Evolutionary conservation across 1,284 basidiomycete genomes (phyloP), one percentile per base, ranked within the genome.

Genomic region (Ceratorhiza oryzae-sativae): DNA sequence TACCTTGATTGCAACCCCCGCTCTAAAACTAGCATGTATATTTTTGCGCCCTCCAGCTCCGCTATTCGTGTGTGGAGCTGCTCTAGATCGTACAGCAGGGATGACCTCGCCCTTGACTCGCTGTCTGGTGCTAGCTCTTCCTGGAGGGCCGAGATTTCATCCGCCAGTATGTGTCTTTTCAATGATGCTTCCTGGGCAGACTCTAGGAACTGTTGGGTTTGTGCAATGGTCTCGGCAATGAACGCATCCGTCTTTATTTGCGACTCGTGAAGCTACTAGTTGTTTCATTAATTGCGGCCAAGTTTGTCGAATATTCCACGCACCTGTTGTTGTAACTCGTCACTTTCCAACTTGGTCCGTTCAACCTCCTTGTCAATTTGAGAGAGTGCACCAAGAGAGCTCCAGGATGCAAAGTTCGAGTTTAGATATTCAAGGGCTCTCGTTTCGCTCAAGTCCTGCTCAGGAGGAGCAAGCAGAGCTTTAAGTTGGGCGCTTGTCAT

Each of bases 1-100:
- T 23, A 94, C 94, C 93, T 92, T 55, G 93, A 83, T 39, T 83
- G 81, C 74, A 96, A 81, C 6, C 88, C 87, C 76, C 85, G 86
- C 75, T 93, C 86, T 39, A 95, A 82, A 4, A 94, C 83, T 59
- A 86, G 86, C 5, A 93, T 87, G 80, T 96, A 97, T 25, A 86
- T 84, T 76, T 88, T 88, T 9, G 94, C 88, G 63, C 86, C 87
- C 76, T 91, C 84, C 36, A 95, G 83, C 77, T 92, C 90, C 77
- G 87, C 89, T 75, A 96, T 78, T 77, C 86, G 86, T 70, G 86
- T 83, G 78, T 93, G 91, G 71, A 92, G 80, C 0, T 84, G 85
- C 77, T 95, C 92, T 73, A 95, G 83, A 46, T 89, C 89, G 80
- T 96, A 92, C n/a, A 96, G 82, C 12, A 94, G 81, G 0, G 90